phyloP scores from a whole-genome alignment of 1,284 basidiomycete genomes.

The Sporisorium reilianum region DNA sequence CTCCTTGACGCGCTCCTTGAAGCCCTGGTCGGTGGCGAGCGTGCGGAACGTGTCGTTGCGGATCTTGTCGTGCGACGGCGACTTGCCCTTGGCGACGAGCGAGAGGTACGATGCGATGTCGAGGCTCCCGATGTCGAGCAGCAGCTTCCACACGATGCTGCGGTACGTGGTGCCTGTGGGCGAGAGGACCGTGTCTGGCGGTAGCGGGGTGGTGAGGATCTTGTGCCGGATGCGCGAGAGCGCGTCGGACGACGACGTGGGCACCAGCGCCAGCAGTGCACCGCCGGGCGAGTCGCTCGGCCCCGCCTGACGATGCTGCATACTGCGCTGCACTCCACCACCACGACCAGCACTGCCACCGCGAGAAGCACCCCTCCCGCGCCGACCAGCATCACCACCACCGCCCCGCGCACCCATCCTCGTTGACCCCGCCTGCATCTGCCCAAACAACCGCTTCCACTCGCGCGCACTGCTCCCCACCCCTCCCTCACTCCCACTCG shows the following conservation, averaged over 20 bases:
- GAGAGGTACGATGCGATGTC: constrained; percentile 48
- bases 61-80: constrained; percentile 70
- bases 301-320: not conserved
- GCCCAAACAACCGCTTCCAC: constrained; percentile 33
- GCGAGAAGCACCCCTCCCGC: constrained; percentile 3
- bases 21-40: constrained; percentile 90
- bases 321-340: not conserved
- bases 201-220: constrained; percentile 42
- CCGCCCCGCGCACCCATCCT: not conserved
- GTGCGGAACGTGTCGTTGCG: constrained; percentile 78
- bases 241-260: constrained; percentile 9
- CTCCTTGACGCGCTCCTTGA: constrained; percentile 92
- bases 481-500: constrained; percentile 16
- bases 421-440: constrained; percentile 14
- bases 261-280: constrained; percentile 10
- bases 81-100: constrained; percentile 54
- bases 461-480: constrained; percentile 15
- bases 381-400: not conserved
- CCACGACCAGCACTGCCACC: not conserved
- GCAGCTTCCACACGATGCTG: constrained; percentile 58
- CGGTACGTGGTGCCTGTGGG: constrained; percentile 37
- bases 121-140: constrained; percentile 48
- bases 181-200: constrained; percentile 25
- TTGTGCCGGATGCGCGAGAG: constrained; percentile 37
- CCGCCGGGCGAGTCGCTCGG: not conserved